These are phyloP conservation scores for Paxillus involutus DNA, from an alignment of 768 basidiomycete genomes.

Conservation along the genomic window DNA sequence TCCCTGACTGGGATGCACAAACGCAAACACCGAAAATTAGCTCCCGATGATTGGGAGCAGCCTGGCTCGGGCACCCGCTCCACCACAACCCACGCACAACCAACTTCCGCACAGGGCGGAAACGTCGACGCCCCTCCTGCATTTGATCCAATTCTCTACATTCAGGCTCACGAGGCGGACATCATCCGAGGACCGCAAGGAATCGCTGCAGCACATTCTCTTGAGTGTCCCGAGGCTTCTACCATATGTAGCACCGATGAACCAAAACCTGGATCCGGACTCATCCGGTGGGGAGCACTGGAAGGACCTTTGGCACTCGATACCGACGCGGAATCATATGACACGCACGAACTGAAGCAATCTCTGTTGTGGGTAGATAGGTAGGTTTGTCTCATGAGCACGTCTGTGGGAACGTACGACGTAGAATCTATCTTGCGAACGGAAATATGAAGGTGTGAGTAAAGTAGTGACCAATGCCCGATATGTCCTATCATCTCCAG, in stretches of 20 bases:
- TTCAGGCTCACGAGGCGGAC: slow-evolving; percentile 80
- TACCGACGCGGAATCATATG: not conserved
- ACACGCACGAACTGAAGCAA: not conserved
- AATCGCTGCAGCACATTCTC: slow-evolving; percentile 33
- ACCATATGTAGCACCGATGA: not conserved
- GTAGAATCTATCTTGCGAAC: slow-evolving; percentile 1
- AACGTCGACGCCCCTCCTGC: not conserved
- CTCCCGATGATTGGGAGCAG: slow-evolving; percentile 13
- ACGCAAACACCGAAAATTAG: slow-evolving; percentile 21
- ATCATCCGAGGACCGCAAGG: slow-evolving; percentile 56
- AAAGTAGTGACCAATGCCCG: slow-evolving; percentile 6
- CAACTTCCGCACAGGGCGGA: not conserved
- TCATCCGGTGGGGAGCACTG: slow-evolving; percentile 34
- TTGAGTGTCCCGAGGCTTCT: slow-evolving; percentile 27
- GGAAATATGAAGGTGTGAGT: slow-evolving; percentile 8
- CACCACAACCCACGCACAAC: not conserved
- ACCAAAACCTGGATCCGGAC: slow-evolving; percentile 27
- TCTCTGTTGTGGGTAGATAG: slow-evolving; percentile 73
- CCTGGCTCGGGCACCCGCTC: not conserved
- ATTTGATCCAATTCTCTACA: slow-evolving; percentile 37
- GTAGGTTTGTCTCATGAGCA: slow-evolving; percentile 50
- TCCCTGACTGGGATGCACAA: slow-evolving; percentile 20
- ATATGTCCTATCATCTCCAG: not conserved
- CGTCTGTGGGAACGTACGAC: slow-evolving; percentile 6
- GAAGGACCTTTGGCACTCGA: slow-evolving; percentile 4